Base-by-base conservation (phyloP, 768 basidiomycete genomes). In the Tricholoma terreum region DNA sequence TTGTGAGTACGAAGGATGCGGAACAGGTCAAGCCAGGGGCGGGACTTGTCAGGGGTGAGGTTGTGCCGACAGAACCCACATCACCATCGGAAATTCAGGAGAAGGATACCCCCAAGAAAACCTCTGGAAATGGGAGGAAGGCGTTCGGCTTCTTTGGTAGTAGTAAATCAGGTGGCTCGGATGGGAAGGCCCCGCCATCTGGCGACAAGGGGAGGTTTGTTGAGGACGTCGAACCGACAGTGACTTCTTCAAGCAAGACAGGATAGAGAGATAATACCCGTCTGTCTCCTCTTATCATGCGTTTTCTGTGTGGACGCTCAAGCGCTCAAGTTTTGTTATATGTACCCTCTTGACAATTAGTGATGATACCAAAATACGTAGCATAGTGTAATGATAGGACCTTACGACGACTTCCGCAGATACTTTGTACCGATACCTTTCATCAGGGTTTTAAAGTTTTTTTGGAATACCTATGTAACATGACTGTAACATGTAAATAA, bases 1-100 rank as follows among this genome's bases (percentile, higher is more conserved):
- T 63, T 48, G 67, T 69, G 33, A 70, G 71, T 42, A 70, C 67
- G 59, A 63, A 64, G 36, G 80, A 76, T 54, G 63, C 66, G 36
- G 72, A 74, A 34, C 77, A 80, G 59, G 67, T 85, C 19, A 80
- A 80, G 57, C 84, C 85, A 6, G 85, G 84, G 1, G 75, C 84
- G 0, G 85, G 84, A 1, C 73, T 74, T 61, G 72, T 69, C 53
- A 58, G 64, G 0, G 75, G 70, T 2, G 79, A 75, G 62, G 58
- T 70, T 33, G 64, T 74, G 14, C 65, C 52, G n/a, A 34, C 38
- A 14, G 35, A 49, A 30, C 31, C 57, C 40, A 35, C 57, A 7
- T 27, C 40, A 7, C 11, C 50, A 35, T 40, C 57, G 11, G n/a
- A 19, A 21, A 34, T 24, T 19, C 49, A 51, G 19, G 42, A 52